Evolutionary conservation across 257 asterid species (phyloP), one percentile per base, ranked within the genome.

Genomic region (Solanum lignicaule): DNA sequence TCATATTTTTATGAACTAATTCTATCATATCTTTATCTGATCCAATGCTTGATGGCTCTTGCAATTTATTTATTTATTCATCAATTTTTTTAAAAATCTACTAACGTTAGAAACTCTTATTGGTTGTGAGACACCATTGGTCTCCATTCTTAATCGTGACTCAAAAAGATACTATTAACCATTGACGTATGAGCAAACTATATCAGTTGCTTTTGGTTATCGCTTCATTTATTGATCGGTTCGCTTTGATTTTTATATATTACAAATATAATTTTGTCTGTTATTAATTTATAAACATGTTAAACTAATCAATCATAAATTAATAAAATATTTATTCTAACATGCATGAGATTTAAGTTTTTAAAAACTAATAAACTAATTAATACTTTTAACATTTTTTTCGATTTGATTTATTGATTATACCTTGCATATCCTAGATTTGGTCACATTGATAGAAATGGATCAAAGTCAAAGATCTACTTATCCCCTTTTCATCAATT

Each of bases 261-360:
- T 16, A 16, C 2, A 1, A 31, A 15, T 3, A 0, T 16, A 0
- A 31, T 14, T 71, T 29, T 29, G 0, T 68, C 0, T 3, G 20
- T 66, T 25, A 5, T 69, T 15, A 10, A 13, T 31, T 71, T 13
- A 31, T 15, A 71, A 71, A 16, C 2, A 31, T 31, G 1, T 14
- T 29, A 71, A 7, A 52, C 0, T 48, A 16, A 29, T 29, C 1
- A 69, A 29, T 29, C 2, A 68, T 14, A 23, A 68, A 27, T 5
- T 1, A 27, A 13, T 13, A 25, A 66, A 1, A 66, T 25, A 66
- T 25, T 65, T 25, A 1, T 25, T 2, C 3, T 66, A 66, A 27
- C 2, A 68, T 7, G 7, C 1, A 66, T 7, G 6, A 1, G 0
- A 71, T 71, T 7, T 71, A 71, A 15, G 3, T 71, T 68, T 68